Evolutionary conservation across 192 early-diverging fungal species (phyloP), one percentile per base, ranked within the genome.

Genomic region (Coemansia biformis): DNA sequence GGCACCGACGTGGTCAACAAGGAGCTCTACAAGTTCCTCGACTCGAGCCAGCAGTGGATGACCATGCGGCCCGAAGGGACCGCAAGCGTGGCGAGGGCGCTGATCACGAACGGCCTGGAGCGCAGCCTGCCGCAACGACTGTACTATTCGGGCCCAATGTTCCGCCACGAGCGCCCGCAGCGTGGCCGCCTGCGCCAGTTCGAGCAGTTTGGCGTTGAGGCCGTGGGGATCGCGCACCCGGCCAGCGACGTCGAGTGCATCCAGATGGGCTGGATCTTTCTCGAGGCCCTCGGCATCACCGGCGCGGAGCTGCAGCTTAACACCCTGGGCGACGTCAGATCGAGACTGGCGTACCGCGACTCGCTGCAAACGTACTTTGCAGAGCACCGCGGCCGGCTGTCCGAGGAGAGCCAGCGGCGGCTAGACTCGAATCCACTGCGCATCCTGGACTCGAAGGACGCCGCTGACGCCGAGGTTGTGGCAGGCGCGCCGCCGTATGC

Each of bases 21-120:
- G 36, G 84, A 86, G 51, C 52, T 86, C 19, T 86, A 83, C 63
- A 79, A 63, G 28, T 84, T 86, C 41, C 61, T 65, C 8, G 81
- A 83, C 58, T 78, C 79, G 38, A 75, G 79, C 38, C 59, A 67
- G 14, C 43, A 76, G 8, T 59, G 70, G 46, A 63, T 86, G 63
- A 81, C 80, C 0, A 72, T 86, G 78, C 78, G 82, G 5, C 84
- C 84, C 0, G 84, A 86, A 38, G 84, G 82, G 13, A 86, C 84
- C 2, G 84, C 84, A 5, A 54, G 53, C 6, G 59, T 67, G 1
- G 54, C 61, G 9, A 48, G 68, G 5, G 68, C 75, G 0, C 37
- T 71, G 18, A 45, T 70, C 3, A 57, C 78, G 19, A 80, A 82
- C 31, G 58, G 71, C 18, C 38, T 79, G 12, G 54, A 73, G 4